These are phyloP conservation scores for Dactylella cylindrospora DNA, from an alignment of 2,329 filamentous ascomycete species.

Conservation along the genomic window DNA sequence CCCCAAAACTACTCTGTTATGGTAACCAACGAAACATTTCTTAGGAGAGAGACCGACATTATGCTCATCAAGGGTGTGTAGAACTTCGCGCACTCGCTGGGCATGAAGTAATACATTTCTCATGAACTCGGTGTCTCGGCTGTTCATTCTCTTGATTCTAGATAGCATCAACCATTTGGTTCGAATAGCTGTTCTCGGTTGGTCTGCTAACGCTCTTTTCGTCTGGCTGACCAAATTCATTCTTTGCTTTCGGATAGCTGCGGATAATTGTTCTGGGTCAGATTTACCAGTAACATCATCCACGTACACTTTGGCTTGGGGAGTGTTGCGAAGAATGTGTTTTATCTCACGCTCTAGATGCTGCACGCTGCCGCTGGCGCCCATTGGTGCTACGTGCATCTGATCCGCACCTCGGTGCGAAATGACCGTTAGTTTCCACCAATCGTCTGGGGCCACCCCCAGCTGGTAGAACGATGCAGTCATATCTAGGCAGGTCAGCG, in stretches of 20 bases:
- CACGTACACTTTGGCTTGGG: neutral
- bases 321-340: neutral
- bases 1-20: neutral
- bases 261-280: too few relatives aligned
- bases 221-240: too few relatives aligned
- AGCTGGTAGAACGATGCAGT: constrained; percentile 1
- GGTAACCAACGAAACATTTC: neutral
- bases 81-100: neutral
- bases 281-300: neutral
- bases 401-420: neutral
- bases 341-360: neutral
- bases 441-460: neutral
- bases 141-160: too few relatives aligned
- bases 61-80: neutral
- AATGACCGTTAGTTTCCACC: neutral
- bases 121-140: too few relatives aligned
- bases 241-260: too few relatives aligned
- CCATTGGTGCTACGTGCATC: neutral
- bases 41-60: neutral
- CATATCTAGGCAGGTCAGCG: neutral
- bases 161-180: neutral
- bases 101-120: neutral
- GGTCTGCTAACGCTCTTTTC: too few relatives aligned
- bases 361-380: neutral
- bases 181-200: neutral